Percentiles rank a stretch among this genome's conserved stretches.
phyloP scores from a whole-genome alignment of 108 stramenopile genomes.

The Nitzschia palea region DNA sequence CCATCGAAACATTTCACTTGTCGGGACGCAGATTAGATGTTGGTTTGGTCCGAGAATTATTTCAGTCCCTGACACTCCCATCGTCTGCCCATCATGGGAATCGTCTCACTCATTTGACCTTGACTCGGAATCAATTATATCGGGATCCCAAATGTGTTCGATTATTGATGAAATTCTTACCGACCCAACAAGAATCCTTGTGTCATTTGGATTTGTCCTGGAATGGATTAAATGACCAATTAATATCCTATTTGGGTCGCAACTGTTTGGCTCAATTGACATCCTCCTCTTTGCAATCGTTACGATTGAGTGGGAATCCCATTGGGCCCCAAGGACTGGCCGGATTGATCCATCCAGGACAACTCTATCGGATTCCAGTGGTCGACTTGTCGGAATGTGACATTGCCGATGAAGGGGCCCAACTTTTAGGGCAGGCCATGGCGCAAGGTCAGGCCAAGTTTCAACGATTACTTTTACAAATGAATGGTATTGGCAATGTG shows the following conservation, averaged over 20 bases:
- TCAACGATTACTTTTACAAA: not conserved
- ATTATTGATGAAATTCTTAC: not conserved
- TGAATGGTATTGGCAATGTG: constrained; percentile 8
- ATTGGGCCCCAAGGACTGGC: constrained; percentile 1
- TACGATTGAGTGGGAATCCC: constrained; percentile 2
- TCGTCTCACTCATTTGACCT: not conserved
- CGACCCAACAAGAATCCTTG: not conserved
- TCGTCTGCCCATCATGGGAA: too few species aligned
- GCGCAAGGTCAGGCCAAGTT: not conserved
- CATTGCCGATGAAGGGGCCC: constrained; percentile 3
- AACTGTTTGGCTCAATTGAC: not conserved
- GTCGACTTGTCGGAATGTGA: constrained; percentile 11
- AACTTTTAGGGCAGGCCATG: not conserved
- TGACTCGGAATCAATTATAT: not conserved
- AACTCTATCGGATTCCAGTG: not conserved
- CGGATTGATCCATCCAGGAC: not conserved
- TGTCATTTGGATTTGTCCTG: constrained; percentile 2
- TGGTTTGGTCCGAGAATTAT: too few species aligned
- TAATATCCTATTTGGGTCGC: not conserved
- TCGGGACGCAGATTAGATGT: too few species aligned
- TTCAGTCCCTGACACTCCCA: too few species aligned
- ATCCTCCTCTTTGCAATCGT: not conserved
- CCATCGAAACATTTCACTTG: too few species aligned
- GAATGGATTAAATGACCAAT: not conserved
- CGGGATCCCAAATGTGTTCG: not conserved